Conservation (phyloP, 106 monocot genomes). For the Dendrobium catenatum region DNA sequence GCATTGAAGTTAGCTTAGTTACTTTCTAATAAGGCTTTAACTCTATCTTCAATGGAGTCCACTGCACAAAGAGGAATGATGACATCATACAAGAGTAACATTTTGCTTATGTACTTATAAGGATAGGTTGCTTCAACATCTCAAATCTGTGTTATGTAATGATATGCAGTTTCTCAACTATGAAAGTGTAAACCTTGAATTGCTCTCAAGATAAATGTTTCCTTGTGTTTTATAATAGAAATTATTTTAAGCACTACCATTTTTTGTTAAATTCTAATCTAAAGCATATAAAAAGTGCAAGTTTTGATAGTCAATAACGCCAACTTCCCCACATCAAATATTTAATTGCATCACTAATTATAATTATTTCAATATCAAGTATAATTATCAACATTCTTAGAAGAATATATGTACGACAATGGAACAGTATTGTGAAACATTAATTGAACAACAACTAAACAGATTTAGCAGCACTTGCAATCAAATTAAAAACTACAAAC, state of each 20-base stretch:
- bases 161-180: background rate
- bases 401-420: background rate
- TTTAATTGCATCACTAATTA: background rate
- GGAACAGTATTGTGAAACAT: background rate
- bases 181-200: background rate
- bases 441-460: background rate
- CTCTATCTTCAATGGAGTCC: constrained; percentile 14
- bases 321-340: background rate
- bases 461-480: background rate
- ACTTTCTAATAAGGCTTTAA: constrained; percentile 15
- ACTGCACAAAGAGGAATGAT: constrained; percentile 14
- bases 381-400: background rate
- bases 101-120: background rate
- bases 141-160: background rate
- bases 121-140: background rate
- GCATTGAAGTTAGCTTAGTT: constrained; percentile 22
- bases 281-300: background rate
- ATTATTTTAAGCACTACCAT: background rate
- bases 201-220: background rate
- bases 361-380: background rate
- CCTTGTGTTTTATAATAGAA: background rate
- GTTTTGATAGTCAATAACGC: background rate
- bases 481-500: background rate
- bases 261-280: background rate
- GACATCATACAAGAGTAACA: background rate